phyloP scores from a whole-genome alignment of 2,329 filamentous ascomycete genomes.

The Sarocladiaceae sp. region DNA sequence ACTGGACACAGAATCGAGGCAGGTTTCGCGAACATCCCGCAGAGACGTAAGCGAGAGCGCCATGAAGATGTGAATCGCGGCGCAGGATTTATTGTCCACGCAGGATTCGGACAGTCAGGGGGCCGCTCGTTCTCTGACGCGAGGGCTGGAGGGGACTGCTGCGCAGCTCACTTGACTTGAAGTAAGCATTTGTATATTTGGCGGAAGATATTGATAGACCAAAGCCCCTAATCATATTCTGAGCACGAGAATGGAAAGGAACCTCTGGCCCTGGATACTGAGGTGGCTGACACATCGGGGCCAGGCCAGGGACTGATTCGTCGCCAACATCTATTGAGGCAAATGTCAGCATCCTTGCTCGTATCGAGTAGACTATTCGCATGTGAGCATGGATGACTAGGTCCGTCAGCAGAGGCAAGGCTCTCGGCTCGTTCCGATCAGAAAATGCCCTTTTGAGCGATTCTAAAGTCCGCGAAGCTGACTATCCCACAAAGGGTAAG shows the following conservation, averaged over 20 bases:
- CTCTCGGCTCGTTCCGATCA: background rate
- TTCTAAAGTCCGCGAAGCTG: background rate
- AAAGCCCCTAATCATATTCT: background rate
- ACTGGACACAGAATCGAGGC: background rate
- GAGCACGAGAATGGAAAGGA: background rate
- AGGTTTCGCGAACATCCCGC: background rate
- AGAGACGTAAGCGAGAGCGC: constrained; percentile 17
- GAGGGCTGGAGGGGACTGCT: too few relatives aligned
- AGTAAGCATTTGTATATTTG: too few relatives aligned
- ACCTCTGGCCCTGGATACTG: too few relatives aligned
- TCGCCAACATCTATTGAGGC: too few relatives aligned
- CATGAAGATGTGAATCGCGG: constrained; percentile 27
- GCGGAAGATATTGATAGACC: background rate
- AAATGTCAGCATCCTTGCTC: too few relatives aligned
- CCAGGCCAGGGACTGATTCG: too few relatives aligned
- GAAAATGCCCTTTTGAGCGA: background rate
- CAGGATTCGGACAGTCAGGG: background rate
- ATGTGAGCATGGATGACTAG: background rate
- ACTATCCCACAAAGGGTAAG: too few relatives aligned
- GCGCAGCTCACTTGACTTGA: too few relatives aligned
- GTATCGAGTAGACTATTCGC: too few relatives aligned
- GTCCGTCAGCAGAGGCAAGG: background rate
- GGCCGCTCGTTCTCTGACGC: too few relatives aligned
- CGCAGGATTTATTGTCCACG: constrained; percentile 22
- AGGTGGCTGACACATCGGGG: too few relatives aligned